A percentile compares a stretch with the other conserved stretches of the same genome.
Conservation (phyloP, 2,329 filamentous ascomycete species). For the Atkinsonella texensis region DNA sequence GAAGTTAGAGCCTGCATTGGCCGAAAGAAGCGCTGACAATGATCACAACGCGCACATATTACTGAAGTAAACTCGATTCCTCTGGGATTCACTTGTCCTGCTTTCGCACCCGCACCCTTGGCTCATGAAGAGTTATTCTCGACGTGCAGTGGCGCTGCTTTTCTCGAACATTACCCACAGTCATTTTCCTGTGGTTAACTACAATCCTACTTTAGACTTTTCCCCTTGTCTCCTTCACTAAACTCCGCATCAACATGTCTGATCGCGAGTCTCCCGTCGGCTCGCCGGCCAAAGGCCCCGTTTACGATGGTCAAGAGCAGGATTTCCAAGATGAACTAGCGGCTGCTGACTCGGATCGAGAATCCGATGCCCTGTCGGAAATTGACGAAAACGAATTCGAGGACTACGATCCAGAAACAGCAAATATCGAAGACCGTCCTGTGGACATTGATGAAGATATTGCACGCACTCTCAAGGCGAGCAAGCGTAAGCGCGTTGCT, state of each 20-base stretch:
- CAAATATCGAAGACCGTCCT: slow-evolving; percentile 50
- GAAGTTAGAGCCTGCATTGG: background rate
- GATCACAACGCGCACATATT: background rate
- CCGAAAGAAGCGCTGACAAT: background rate
- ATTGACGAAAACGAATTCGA: slow-evolving; percentile 59
- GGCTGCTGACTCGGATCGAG: slow-evolving; percentile 37
- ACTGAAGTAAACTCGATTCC: background rate
- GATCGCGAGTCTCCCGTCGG: slow-evolving; percentile 31
- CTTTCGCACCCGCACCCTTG: background rate
- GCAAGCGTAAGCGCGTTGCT: slow-evolving; percentile 52
- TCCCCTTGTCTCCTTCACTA: background rate
- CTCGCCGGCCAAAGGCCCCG: slow-evolving; percentile 23
- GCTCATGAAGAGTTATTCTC: background rate
- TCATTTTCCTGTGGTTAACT: no score
- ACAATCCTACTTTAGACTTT: background rate
- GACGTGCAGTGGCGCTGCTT: background rate
- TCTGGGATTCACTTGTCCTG: background rate
- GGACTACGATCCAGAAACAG: slow-evolving; percentile 54
- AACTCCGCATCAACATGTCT: slow-evolving; percentile 25
- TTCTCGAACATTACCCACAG: background rate
- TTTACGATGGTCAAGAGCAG: slow-evolving; percentile 30
- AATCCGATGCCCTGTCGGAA: slow-evolving; percentile 51
- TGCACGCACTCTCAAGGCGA: slow-evolving; percentile 49
- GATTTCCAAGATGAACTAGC: slow-evolving; percentile 29
- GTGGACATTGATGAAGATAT: slow-evolving; percentile 58